Evolutionary conservation across 2,329 filamentous ascomycete species (phyloP).

Genomic region (Xylogone sp.): DNA sequence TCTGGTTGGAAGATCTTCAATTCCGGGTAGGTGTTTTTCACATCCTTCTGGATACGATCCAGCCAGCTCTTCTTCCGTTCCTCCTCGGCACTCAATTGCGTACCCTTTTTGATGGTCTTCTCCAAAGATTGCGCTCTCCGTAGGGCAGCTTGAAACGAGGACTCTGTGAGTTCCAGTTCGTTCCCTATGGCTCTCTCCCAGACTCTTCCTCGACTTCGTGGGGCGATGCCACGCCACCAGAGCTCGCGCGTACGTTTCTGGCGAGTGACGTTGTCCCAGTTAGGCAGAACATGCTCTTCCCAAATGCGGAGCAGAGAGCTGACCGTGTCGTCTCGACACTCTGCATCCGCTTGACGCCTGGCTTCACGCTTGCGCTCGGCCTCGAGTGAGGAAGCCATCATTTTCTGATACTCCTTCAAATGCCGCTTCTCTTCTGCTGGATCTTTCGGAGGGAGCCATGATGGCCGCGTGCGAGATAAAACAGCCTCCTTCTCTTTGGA

Average conservation of each 20-base stretch:
- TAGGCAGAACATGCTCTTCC: conserved; percentile 73
- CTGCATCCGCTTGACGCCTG: conserved; percentile 46
- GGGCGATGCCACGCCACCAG: conserved; percentile 78
- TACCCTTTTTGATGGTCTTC: conserved; percentile 25
- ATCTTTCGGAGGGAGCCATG: conserved; percentile 82
- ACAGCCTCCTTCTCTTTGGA: conserved; percentile 86
- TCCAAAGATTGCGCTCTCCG: conserved; percentile 62
- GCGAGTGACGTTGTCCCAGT: conserved; percentile 68
- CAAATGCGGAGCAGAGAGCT: conserved; percentile 59
- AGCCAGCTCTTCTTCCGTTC: conserved; percentile 57
- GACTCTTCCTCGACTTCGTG: conserved; percentile 52
- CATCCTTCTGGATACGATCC: conserved; percentile 59
- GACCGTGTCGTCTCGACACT: conserved; percentile 49
- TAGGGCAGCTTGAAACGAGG: conserved; percentile 69
- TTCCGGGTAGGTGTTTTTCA: conserved; percentile 64
- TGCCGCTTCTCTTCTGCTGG: conserved; percentile 89
- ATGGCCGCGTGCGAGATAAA: conserved; percentile 73
- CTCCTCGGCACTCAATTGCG: conserved; percentile 41
- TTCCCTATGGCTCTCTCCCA: conserved; percentile 30
- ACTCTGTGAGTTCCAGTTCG: conserved; percentile 42
- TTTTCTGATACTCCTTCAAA: conserved; percentile 77
- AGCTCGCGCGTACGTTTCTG: conserved; percentile 69
- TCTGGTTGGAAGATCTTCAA: conserved; percentile 60
- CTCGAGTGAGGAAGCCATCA: conserved; percentile 65
- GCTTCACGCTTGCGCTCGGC: conserved; percentile 57